These are phyloP conservation scores for Podila epigama DNA, from an alignment of 192 early-diverging fungal genomes.

Conservation along the genomic window DNA sequence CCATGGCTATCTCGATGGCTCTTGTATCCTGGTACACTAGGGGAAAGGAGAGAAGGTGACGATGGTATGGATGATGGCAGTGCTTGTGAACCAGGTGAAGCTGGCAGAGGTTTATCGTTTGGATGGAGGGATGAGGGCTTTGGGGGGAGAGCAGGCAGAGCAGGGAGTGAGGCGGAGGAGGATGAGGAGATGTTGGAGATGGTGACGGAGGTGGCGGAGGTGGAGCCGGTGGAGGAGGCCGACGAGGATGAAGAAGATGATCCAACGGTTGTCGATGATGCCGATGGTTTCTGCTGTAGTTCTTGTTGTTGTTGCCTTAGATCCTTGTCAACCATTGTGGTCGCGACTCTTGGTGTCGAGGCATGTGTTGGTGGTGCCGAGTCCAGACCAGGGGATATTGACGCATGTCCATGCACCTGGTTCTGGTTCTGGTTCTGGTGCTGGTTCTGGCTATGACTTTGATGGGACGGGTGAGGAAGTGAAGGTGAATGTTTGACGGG, in stretches of 20 bases:
- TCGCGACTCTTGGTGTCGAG: neutral
- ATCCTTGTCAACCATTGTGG: neutral
- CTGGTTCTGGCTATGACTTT: no score
- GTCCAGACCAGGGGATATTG: neutral
- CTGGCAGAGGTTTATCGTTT: constrained; percentile 20
- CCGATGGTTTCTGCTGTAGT: neutral
- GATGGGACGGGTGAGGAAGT: no score
- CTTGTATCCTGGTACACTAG: neutral
- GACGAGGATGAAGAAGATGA: neutral
- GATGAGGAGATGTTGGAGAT: neutral
- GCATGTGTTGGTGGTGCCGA: neutral
- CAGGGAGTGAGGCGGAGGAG: neutral
- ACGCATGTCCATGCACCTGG: no score
- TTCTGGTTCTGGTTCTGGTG: no score
- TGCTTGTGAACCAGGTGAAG: neutral
- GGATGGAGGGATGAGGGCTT: constrained; percentile 14
- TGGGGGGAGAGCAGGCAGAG: neutral
- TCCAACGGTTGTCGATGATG: neutral
- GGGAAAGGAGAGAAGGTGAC: neutral
- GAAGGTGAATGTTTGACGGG: no score
- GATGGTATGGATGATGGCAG: neutral
- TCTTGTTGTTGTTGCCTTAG: neutral
- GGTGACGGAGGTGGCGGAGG: constrained; percentile 1
- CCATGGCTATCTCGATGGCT: neutral
- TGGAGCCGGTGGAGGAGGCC: neutral